Percentiles rank a stretch among this genome's conserved stretches.
Evolutionary conservation across 345 rosid genomes (phyloP).

Genomic region (Leavenworthia alabamica): DNA sequence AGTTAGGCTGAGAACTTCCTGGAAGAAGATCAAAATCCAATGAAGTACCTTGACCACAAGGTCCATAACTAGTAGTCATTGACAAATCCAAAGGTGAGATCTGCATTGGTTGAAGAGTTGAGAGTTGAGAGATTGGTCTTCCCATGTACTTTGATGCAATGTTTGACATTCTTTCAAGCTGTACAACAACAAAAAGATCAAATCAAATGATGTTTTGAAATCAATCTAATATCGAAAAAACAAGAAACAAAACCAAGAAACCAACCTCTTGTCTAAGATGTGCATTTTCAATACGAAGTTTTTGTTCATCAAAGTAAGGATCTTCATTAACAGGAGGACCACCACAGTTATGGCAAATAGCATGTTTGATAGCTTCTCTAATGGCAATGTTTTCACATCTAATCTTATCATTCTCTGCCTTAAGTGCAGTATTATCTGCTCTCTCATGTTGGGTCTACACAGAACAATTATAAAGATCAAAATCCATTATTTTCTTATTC

Average conservation of each 20-base stretch:
- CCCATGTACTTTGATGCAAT: constrained; percentile 97
- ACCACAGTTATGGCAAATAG: constrained; percentile 91
- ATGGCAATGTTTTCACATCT: constrained; percentile 94
- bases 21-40: constrained; percentile 90
- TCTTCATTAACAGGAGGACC: constrained; percentile 78
- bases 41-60: too few relatives aligned
- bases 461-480: too few relatives aligned
- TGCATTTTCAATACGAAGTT: constrained; percentile 76
- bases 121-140: constrained; percentile 82
- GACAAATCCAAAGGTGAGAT: constrained; percentile 76
- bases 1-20: constrained; percentile 46
- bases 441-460: constrained; percentile 98
- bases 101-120: constrained; percentile 71
- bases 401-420: constrained; percentile 88
- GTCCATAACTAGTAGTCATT: too few relatives aligned
- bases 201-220: background rate
- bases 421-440: constrained; percentile 69
- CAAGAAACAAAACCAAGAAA: background rate
- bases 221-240: too few relatives aligned
- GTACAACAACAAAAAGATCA: constrained; percentile 20
- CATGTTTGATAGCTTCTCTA: constrained; percentile 83
- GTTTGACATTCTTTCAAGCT: constrained; percentile 95
- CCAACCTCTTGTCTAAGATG: constrained; percentile 87
- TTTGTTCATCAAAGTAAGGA: constrained; percentile 80
- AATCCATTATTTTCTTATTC: too few relatives aligned